Evolutionary conservation across 768 basidiomycete genomes (phyloP), one percentile per base, ranked within the genome.

Genomic region (Amanita muscaria): DNA sequence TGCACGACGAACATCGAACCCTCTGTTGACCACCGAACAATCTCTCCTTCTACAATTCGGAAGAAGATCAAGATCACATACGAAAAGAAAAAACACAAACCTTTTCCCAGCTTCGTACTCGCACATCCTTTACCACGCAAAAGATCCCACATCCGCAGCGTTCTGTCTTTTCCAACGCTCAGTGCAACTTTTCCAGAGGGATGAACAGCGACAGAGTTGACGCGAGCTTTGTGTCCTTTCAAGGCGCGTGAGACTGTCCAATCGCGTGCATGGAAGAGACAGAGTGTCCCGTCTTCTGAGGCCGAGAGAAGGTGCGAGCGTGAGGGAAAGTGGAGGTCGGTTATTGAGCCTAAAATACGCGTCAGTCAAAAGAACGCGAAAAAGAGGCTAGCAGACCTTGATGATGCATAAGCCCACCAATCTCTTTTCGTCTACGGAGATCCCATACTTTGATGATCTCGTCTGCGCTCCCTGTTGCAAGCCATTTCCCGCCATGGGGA

Each of bases 381-480:
- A 23, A 33, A 31, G 1, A 14, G 34, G 16, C 38, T 18, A 12
- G 62, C 63, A 16, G 52, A 93, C 93, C 94, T 71, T 90, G 77
- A 59, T 97, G 94, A 46, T 96, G 91, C 78, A 92, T 88, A 42
- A 99, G 66, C 35, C 86, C 88, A 24, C 96, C 96, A 41, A 99
- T 76, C 62, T 99, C 94, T 65, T 96, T 96, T 61, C 82, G 70
- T 56, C 92, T 69, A 43, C 82, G 74, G 48, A 99, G 62, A 67
- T 98, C 92, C 96, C 96, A 99, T 7, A 99, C 82, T 61, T 97
- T 97, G 54, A 98, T 67, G 39, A 93, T 87, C 61, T 98, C 96
- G 58, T 99, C 96, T n/a, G 87, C 77, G 51, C 89, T 90, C 5
- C 92, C 96, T 0, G 86, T 91, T 6, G 91, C 94, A 12, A 98